A percentile compares a stretch with the other conserved stretches of the same genome.
Conservation (phyloP, 192 early-diverging fungal species). For the Coemansia sp. region DNA sequence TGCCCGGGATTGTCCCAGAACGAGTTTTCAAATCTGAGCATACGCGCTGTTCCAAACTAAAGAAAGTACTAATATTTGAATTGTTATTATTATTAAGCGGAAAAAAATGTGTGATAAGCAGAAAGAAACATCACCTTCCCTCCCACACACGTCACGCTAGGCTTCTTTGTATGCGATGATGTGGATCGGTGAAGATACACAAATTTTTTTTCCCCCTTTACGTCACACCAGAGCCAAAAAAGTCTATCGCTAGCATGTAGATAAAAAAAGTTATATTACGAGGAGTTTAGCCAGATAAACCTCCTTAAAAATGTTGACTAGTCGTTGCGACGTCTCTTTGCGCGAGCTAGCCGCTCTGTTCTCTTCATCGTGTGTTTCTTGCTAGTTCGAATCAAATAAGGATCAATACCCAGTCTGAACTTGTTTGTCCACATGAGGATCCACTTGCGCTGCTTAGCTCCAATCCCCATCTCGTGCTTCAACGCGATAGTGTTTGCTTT, state of each 20-base stretch:
- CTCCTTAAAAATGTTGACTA: not conserved
- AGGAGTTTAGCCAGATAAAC: too few relatives aligned
- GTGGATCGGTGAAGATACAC: not conserved
- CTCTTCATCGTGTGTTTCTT: slow-evolving; percentile 56
- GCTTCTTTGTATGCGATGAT: too few relatives aligned
- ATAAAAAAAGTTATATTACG: too few relatives aligned
- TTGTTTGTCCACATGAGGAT: slow-evolving; percentile 61
- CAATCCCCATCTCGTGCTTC: slow-evolving; percentile 62
- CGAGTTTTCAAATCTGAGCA: slow-evolving; percentile 58
- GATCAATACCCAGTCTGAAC: slow-evolving; percentile 60
- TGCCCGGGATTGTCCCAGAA: slow-evolving; percentile 58
- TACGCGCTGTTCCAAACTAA: not conserved
- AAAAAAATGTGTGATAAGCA: not conserved
- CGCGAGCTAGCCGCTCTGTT: slow-evolving; percentile 43
- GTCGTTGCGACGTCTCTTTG: slow-evolving; percentile 43
- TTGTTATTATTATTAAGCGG: not conserved
- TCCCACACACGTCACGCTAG: too few relatives aligned
- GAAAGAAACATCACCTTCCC: not conserved
- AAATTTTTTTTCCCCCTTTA: not conserved
- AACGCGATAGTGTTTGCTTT: slow-evolving; percentile 54
- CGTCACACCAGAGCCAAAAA: not conserved
- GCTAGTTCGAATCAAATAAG: slow-evolving; percentile 58
- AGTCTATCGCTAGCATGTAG: not conserved
- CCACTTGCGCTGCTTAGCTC: slow-evolving; percentile 67
- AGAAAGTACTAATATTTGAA: not conserved